Percentiles rank a stretch among this genome's conserved stretches.
Conservation (phyloP, 2,329 filamentous ascomycete species). For the Incumbomyces delicatus region DNA sequence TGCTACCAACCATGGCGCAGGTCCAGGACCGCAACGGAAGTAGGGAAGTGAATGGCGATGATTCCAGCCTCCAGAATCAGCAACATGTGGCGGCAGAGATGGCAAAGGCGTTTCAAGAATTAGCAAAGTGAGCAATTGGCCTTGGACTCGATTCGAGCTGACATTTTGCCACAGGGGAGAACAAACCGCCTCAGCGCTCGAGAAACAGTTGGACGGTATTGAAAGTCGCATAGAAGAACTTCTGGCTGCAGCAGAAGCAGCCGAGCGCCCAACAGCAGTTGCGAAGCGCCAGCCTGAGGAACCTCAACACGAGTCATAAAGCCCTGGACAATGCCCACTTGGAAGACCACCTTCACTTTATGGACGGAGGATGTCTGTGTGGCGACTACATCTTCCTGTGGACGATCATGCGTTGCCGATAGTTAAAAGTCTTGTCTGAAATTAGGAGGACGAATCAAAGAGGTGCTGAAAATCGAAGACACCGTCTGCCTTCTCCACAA, state of each 20-base stretch:
- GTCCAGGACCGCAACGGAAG: too few species aligned
- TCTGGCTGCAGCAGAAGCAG: constrained; percentile 35
- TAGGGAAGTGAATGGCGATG: too few species aligned
- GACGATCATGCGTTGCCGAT: too few species aligned
- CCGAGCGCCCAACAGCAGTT: constrained; percentile 26
- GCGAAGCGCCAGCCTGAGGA: neutral
- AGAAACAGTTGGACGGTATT: constrained; percentile 44
- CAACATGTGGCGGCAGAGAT: constrained; percentile 21
- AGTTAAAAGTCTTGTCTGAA: too few species aligned
- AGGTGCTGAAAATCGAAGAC: constrained; percentile 50
- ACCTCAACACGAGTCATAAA: too few species aligned
- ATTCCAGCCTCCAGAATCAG: constrained; percentile 22
- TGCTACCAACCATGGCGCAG: too few species aligned
- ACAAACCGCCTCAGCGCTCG: constrained; percentile 44
- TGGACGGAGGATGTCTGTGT: too few species aligned
- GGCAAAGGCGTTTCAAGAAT: constrained; percentile 25
- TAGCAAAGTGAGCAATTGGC: constrained; percentile 21
- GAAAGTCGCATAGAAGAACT: constrained; percentile 48
- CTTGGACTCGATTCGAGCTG: neutral
- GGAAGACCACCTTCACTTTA: too few species aligned
- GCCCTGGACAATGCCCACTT: too few species aligned
- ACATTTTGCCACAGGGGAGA: constrained; percentile 37
- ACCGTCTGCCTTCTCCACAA: constrained; percentile 67
- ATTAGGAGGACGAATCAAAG: constrained; percentile 22
- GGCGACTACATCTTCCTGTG: too few species aligned